A percentile compares a stretch with the other conserved stretches of the same genome.
phyloP scores from a whole-genome alignment of 2,329 filamentous ascomycete species.

The Zelopaecilomyces penicillatus region DNA sequence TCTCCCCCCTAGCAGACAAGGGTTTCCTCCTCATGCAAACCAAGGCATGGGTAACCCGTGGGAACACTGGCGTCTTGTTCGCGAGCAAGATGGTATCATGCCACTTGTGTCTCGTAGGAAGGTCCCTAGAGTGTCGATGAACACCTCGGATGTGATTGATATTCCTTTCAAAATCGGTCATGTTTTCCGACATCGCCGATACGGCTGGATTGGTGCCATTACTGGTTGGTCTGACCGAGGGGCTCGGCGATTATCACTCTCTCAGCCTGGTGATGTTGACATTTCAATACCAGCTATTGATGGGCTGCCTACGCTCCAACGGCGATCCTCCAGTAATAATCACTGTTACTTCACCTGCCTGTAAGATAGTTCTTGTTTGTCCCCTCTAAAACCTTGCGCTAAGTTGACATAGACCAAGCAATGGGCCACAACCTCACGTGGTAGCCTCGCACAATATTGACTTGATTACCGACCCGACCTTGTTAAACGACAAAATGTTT shows the following conservation, averaged over 20 bases:
- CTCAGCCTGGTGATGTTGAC: no score
- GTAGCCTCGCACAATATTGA: slow-evolving; percentile 68
- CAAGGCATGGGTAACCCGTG: slow-evolving; percentile 21
- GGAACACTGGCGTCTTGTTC: slow-evolving; percentile 26
- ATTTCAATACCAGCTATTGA: no score
- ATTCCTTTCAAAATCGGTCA: slow-evolving; percentile 63
- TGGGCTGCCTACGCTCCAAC: no score
- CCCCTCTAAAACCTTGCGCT: neutral
- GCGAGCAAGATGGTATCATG: slow-evolving; percentile 34
- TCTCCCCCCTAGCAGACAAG: slow-evolving; percentile 24
- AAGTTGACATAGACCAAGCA: slow-evolving; percentile 19
- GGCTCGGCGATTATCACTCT: slow-evolving; percentile 10
- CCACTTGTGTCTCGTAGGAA: slow-evolving; percentile 26
- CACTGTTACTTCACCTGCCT: slow-evolving; percentile 70
- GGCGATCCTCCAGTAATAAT: slow-evolving; percentile 7
- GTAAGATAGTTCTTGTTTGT: slow-evolving; percentile 44
- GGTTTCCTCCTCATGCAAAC: slow-evolving; percentile 18
- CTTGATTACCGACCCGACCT: slow-evolving; percentile 40
- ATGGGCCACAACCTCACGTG: slow-evolving; percentile 25
- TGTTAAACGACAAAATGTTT: slow-evolving; percentile 51
- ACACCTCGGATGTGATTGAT: slow-evolving; percentile 13
- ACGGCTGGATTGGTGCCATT: slow-evolving; percentile 71
- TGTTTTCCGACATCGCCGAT: slow-evolving; percentile 74
- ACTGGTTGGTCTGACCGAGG: slow-evolving; percentile 70
- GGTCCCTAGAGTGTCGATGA: slow-evolving; percentile 2